Evolutionary conservation across 768 basidiomycete species (phyloP), one percentile per base, ranked within the genome.

Genomic region (Amanita fuliginea): DNA sequence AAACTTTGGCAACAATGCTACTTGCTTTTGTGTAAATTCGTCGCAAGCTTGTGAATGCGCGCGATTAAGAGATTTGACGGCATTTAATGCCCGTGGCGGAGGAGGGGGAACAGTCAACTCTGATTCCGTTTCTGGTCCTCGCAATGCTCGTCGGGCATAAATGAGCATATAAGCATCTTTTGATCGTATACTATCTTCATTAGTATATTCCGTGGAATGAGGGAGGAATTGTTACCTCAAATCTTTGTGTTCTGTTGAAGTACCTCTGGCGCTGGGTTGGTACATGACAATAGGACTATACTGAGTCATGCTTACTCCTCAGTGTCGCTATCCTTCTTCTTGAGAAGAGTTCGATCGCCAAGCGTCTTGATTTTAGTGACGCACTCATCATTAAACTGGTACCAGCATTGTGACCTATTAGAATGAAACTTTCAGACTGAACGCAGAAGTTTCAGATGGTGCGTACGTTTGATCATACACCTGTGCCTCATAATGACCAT

Each of bases 121-220:
- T 9, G 47, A 28, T 40, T 37, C 37, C 14, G n/a, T 24, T 47
- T 47, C 30, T 10, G 46, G 9, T 14, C 22, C 22, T 18, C 11
- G 48, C 18, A 16, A 35, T 16, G 54, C 52, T 42, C 69, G 72
- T 9, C 79, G 77, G 33, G 78, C 75, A 64, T 97, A 98, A 47
- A 98, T 82, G 28, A 97, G 74, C 92, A 97, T 95, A 65, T 98
- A 96, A 5, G 90, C 91, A 57, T 96, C 91, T 64, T 77, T 86
- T 1, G 91, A 92, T 2, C 77, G 71, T 54, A 86, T 73, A 34
- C 74, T 50, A 16, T 9, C 18, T 30, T 35, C 30, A 32, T 77
- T 56, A 46, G 52, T 19, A 47, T 56, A 53, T 26, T 32, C 36
- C 26, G 42, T 49, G 42, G 32, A 49, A 26, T 19, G 28, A 45